These are phyloP conservation scores for Colletotrichum cordylinicola DNA, from an alignment of 2,329 filamentous ascomycete species.

Conservation along the genomic window DNA sequence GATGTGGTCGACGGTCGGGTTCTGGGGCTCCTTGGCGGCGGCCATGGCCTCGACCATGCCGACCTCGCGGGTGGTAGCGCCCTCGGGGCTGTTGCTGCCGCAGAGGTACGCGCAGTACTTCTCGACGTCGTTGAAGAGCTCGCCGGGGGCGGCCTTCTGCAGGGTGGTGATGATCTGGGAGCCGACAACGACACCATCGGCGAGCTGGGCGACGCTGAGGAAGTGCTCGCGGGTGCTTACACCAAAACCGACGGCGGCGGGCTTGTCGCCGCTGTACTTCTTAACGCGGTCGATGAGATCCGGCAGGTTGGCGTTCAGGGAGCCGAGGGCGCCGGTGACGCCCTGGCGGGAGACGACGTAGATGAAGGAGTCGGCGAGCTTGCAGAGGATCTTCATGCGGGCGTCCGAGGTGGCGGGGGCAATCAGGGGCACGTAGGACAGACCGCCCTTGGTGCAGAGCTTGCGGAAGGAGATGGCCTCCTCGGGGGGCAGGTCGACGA, in stretches of 20 bases:
- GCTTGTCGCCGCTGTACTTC: constrained; percentile 88
- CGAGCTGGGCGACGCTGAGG: constrained; percentile 78
- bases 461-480: constrained; percentile 92
- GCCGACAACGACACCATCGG: constrained; percentile 95
- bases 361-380: constrained; percentile 97
- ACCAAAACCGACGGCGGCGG: constrained; percentile 92
- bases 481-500: constrained; percentile 94
- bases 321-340: constrained; percentile 88
- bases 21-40: constrained; percentile 64
- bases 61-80: constrained; percentile 64
- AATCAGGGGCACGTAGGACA: constrained; percentile 97
- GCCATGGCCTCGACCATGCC: constrained; percentile 73
- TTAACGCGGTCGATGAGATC: constrained; percentile 85
- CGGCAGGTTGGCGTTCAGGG: constrained; percentile 81
- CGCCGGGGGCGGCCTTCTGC: constrained; percentile 68
- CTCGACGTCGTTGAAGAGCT: constrained; percentile 76
- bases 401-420: constrained; percentile 90
- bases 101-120: constrained; percentile 81
- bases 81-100: constrained; percentile 46
- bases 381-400: constrained; percentile 94
- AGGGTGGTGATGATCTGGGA: constrained; percentile 92
- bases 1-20: constrained; percentile 73
- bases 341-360: constrained; percentile 98
- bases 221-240: constrained; percentile 97
- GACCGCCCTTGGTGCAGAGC: constrained; percentile 77